phyloP scores from a whole-genome alignment of 1,284 basidiomycete genomes.

The Naganishia cerealis region DNA sequence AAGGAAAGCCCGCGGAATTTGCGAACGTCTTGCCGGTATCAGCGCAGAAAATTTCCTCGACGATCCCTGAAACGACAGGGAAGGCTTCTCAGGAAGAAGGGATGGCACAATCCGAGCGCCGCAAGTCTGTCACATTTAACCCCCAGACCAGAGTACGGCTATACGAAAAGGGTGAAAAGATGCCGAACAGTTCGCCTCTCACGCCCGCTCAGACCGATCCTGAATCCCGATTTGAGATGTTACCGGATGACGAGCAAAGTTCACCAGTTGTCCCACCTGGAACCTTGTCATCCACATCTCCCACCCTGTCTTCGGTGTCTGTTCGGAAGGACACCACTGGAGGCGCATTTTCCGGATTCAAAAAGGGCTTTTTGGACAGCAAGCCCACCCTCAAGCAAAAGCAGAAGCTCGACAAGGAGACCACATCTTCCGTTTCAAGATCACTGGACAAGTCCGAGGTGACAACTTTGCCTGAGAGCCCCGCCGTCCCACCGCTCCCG shows the following conservation, averaged over 20 bases:
- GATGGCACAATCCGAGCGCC: not conserved
- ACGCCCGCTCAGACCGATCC: not conserved
- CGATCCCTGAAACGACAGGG: not conserved
- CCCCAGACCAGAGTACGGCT: conserved; percentile 25
- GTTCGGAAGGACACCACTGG: not conserved
- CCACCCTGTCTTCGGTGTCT: not conserved
- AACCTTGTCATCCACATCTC: not conserved
- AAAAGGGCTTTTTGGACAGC: conserved; percentile 30
- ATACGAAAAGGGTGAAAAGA: conserved; percentile 31
- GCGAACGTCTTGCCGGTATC: not conserved
- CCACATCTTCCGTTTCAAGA: not conserved
- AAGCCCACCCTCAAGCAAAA: not conserved
- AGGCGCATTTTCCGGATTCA: conserved; percentile 29
- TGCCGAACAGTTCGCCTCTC: not conserved
- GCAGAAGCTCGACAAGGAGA: not conserved
- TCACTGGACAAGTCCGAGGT: not conserved
- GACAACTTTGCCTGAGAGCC: no score
- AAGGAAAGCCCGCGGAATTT: not conserved
- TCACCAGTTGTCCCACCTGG: not conserved
- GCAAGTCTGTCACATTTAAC: conserved; percentile 31
- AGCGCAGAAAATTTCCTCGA: not conserved
- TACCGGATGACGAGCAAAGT: not conserved
- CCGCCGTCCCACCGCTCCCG: not conserved
- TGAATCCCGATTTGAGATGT: conserved; percentile 1
- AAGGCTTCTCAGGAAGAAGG: not conserved